A percentile compares a stretch with the other conserved stretches of the same genome.
Conservation (phyloP, 2,329 filamentous ascomycete genomes). For the Neoarthrinium moseri region DNA sequence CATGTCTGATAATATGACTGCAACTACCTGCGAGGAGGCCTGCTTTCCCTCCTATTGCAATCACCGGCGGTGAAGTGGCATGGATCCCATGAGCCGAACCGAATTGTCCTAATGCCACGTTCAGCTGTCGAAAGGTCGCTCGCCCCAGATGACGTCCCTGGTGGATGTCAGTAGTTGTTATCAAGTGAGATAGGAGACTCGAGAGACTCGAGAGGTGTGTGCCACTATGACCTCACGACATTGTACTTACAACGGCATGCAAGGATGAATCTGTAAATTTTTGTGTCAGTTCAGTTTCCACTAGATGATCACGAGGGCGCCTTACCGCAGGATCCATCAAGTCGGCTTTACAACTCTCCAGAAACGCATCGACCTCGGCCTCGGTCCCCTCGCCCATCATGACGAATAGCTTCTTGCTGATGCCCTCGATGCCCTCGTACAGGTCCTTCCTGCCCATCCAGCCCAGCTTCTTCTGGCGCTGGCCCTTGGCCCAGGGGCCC, state of each 20-base stretch:
- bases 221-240: background rate
- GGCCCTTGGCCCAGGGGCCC: slow-evolving; percentile 10
- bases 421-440: slow-evolving; percentile 19
- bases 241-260: slow-evolving; percentile 14
- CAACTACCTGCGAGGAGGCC: no score
- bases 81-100: no score
- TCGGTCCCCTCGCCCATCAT: slow-evolving; percentile 22
- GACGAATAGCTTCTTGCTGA: slow-evolving; percentile 21
- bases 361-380: slow-evolving; percentile 13
- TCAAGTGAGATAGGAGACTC: no score
- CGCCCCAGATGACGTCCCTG: slow-evolving; percentile 16
- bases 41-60: no score
- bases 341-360: slow-evolving; percentile 14
- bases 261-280: slow-evolving; percentile 15
- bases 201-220: background rate
- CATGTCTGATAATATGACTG: no score
- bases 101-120: background rate
- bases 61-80: no score
- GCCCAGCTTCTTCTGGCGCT: slow-evolving; percentile 12
- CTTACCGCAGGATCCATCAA: slow-evolving; percentile 13
- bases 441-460: slow-evolving; percentile 21
- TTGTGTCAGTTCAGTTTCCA: background rate
- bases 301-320: background rate
- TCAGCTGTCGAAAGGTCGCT: slow-evolving; percentile 14
- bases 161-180: background rate